Evolutionary conservation across 495 filamentous ascomycete genomes (phyloP).

Genomic region (Glarea lozoyensis): DNA sequence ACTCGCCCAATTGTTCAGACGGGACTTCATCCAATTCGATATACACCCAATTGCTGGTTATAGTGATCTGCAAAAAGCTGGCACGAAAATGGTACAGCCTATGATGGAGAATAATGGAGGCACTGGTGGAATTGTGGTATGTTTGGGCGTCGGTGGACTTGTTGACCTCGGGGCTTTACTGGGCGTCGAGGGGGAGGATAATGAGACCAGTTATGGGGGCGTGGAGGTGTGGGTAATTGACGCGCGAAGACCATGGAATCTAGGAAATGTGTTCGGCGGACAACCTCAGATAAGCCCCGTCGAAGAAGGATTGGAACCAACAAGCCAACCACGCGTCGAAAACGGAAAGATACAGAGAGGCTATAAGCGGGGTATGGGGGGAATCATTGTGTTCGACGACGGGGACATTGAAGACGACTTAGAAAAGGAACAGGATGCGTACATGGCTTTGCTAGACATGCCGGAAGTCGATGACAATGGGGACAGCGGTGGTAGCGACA

Average conservation of each 20-base stretch:
- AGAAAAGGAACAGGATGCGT: constrained; percentile 63
- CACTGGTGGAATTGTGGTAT: constrained; percentile 78
- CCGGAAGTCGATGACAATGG: constrained; percentile 74
- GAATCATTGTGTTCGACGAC: constrained; percentile 89
- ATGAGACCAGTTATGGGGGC: constrained; percentile 40
- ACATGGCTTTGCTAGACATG: constrained; percentile 76
- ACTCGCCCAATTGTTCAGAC: constrained; percentile 79
- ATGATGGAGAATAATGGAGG: constrained; percentile 78
- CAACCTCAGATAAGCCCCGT: constrained; percentile 33
- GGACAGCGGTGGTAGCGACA: constrained; percentile 31
- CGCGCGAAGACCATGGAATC: constrained; percentile 86
- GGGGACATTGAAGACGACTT: constrained; percentile 94
- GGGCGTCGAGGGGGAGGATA: constrained; percentile 51
- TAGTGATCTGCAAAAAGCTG: constrained; percentile 73
- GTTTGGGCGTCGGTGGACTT: constrained; percentile 84
- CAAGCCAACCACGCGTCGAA: constrained; percentile 37
- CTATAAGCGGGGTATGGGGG: constrained; percentile 70
- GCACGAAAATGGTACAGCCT: constrained; percentile 64
- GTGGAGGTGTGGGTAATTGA: constrained; percentile 95
- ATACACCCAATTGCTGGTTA: constrained; percentile 92
- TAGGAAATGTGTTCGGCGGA: constrained; percentile 85
- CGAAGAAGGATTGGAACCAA: constrained; percentile 33
- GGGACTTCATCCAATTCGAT: constrained; percentile 97
- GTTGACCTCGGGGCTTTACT: constrained; percentile 74
- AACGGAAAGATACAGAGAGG: constrained; percentile 60